phyloP scores from a whole-genome alignment of 208 protist species.

The Trypanosoma vivax region DNA sequence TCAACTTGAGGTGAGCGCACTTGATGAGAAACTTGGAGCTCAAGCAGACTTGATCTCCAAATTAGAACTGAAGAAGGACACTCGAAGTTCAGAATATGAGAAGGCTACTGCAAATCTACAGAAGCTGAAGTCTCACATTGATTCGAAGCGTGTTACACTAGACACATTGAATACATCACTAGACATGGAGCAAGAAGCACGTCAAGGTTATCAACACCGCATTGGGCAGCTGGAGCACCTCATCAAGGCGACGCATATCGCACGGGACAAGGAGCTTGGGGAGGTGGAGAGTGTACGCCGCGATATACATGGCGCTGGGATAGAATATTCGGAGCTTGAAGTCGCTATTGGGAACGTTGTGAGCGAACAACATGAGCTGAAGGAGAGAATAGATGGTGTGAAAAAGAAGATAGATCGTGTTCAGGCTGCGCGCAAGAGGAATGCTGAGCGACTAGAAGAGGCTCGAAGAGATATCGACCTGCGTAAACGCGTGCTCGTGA shows the following conservation, averaged over 20 bases:
- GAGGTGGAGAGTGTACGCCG: slow-evolving; percentile 51
- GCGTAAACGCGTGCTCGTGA: slow-evolving; percentile 77
- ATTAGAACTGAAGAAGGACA: slow-evolving; percentile 74
- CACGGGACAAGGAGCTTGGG: slow-evolving; percentile 47
- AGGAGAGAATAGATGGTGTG: slow-evolving; percentile 29
- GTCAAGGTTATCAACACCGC: slow-evolving; percentile 61
- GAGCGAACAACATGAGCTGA: slow-evolving; percentile 33
- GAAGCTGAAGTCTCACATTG: slow-evolving; percentile 55
- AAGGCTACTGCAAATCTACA: slow-evolving; percentile 58
- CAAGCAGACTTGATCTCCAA: slow-evolving; percentile 62
- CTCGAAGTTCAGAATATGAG: slow-evolving; percentile 50
- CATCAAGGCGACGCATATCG: slow-evolving; percentile 58
- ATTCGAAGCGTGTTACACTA: slow-evolving; percentile 81
- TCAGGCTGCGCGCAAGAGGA: slow-evolving; percentile 16
- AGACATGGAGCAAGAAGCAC: slow-evolving; percentile 70
- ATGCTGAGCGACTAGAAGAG: slow-evolving; percentile 50
- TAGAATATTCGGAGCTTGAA: slow-evolving; percentile 45
- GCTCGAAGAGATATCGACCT: slow-evolving; percentile 63
- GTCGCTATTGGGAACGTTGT: slow-evolving; percentile 36
- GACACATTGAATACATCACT: slow-evolving; percentile 79
- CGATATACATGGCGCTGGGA: slow-evolving; percentile 63
- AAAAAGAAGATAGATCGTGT: slow-evolving; percentile 32
- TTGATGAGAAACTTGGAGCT: slow-evolving; percentile 62
- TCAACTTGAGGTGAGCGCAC: slow-evolving; percentile 43
- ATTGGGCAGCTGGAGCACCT: slow-evolving; percentile 64